Percentiles rank a stretch among this genome's conserved stretches.
Evolutionary conservation across 139 green algal genomes (phyloP).

Genomic region (Spirogloea muscicola): DNA sequence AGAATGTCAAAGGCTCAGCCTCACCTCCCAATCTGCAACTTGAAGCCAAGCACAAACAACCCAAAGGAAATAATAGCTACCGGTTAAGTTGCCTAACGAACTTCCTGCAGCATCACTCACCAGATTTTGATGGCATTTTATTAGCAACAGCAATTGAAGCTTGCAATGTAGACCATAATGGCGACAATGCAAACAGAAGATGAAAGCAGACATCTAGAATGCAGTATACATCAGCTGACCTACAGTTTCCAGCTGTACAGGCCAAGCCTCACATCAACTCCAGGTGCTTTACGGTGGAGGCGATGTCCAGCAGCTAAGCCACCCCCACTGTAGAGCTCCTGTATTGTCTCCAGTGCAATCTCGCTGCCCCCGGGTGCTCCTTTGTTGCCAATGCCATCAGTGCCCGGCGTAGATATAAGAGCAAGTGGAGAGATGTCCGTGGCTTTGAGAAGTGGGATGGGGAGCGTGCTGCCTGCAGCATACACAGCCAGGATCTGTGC

Average conservation of each 20-base stretch:
- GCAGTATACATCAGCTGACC: neutral
- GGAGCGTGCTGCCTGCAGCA: slow-evolving; percentile 21
- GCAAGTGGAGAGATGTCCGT: slow-evolving; percentile 20
- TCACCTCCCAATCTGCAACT: too few relatives aligned
- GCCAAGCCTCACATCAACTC: too few relatives aligned
- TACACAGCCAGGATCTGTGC: slow-evolving; percentile 19
- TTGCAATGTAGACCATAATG: neutral
- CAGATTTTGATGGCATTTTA: too few relatives aligned
- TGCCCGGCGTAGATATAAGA: neutral
- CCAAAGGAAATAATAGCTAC: too few relatives aligned
- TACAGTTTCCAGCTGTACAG: neutral
- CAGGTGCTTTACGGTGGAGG: too few relatives aligned
- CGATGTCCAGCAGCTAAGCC: neutral
- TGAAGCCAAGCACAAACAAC: too few relatives aligned
- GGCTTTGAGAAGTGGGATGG: slow-evolving; percentile 27
- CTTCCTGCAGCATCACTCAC: too few relatives aligned
- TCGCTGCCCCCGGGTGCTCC: too few relatives aligned
- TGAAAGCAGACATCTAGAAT: neutral
- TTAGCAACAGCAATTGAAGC: neutral
- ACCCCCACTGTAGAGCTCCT: slow-evolving; percentile 18
- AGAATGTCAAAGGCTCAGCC: too few relatives aligned
- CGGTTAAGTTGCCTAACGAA: too few relatives aligned
- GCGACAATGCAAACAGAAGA: neutral
- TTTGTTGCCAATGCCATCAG: neutral
- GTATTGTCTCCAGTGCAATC: slow-evolving; percentile 15